Percentiles rank a stretch among this genome's conserved stretches.
These are phyloP conservation scores for Penicillium flavigenum DNA, from an alignment of 495 filamentous ascomycete genomes.

Conservation along the genomic window DNA sequence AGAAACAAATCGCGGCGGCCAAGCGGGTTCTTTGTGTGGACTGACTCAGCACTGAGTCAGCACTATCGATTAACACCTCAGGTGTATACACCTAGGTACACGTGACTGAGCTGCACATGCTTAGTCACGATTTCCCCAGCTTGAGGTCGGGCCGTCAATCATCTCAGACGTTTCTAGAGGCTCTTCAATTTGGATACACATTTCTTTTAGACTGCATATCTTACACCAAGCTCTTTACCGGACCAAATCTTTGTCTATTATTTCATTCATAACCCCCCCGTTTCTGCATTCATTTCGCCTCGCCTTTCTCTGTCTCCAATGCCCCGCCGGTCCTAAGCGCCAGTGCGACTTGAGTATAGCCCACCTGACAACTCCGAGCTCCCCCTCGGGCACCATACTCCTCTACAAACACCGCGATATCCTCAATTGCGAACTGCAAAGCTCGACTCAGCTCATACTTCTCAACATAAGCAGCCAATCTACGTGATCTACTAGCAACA, in stretches of 20 bases:
- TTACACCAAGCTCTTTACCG: conserved; percentile 12
- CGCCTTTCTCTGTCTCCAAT: conserved; percentile 21
- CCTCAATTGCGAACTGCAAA: conserved; percentile 7
- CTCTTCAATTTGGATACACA: conserved; percentile 1
- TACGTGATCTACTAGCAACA: conserved; percentile 18
- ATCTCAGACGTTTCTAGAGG: conserved; percentile 5
- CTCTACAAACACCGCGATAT: conserved; percentile 2
- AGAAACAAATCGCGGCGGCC: conserved; percentile 41
- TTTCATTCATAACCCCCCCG: not conserved
- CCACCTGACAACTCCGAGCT: conserved; percentile 26
- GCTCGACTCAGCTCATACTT: not conserved
- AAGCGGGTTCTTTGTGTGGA: conserved; percentile 40
- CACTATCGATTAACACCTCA: not conserved
- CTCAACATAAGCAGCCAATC: not conserved
- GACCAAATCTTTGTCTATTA: not conserved
- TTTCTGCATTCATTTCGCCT: conserved; percentile 7
- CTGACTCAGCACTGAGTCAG: conserved; percentile 38
- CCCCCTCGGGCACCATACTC: conserved; percentile 3
- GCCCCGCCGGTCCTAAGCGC: conserved; percentile 48
- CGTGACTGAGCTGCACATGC: not conserved
- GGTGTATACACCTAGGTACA: not conserved
- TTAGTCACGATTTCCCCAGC: conserved; percentile 17
- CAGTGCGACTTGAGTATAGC: conserved; percentile 39
- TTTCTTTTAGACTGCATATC: conserved; percentile 2
- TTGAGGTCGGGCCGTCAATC: conserved; percentile 11